These are phyloP conservation scores for Kluyveromyces marxianus DNA, from an alignment of 1,139 yeast species.

Conservation along the genomic window DNA sequence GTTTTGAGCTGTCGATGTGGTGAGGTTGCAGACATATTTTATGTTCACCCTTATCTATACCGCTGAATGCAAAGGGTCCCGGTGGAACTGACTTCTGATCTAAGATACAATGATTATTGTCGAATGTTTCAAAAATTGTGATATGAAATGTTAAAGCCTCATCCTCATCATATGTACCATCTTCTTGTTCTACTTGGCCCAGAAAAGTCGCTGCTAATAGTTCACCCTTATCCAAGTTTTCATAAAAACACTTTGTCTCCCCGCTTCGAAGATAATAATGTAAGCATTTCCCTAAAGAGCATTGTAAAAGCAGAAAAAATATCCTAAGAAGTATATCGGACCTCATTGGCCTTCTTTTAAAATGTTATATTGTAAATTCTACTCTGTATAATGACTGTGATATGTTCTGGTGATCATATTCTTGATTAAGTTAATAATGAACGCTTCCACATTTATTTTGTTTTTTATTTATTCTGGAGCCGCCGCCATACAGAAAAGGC, in stretches of 20 bases:
- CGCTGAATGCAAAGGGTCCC: constrained; percentile 56
- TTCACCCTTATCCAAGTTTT: constrained; percentile 44
- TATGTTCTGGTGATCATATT: too few species aligned
- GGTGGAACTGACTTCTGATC: constrained; percentile 43
- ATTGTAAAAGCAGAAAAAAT: neutral
- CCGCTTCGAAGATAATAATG: constrained; percentile 31
- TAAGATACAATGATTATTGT: constrained; percentile 49
- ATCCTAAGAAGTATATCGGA: neutral
- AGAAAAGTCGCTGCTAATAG: constrained; percentile 42
- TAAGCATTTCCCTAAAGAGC: constrained; percentile 12
- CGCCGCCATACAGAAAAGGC: too few species aligned
- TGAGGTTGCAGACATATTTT: constrained; percentile 51
- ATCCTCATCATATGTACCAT: constrained; percentile 32
- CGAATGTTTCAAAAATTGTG: constrained; percentile 51
- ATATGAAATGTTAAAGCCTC: constrained; percentile 34
- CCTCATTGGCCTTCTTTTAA: neutral
- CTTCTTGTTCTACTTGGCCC: constrained; percentile 28
- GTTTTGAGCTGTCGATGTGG: constrained; percentile 37
- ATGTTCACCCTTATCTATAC: constrained; percentile 57
- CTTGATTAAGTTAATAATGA: too few species aligned
- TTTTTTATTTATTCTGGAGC: too few species aligned
- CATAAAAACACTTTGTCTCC: constrained; percentile 42
- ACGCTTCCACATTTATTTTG: too few species aligned
- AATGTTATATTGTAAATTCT: too few species aligned
- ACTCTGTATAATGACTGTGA: too few species aligned